Evolutionary conservation across 192 early-diverging fungal genomes (phyloP).

Genomic region (Hyaloraphidium curvatum): DNA sequence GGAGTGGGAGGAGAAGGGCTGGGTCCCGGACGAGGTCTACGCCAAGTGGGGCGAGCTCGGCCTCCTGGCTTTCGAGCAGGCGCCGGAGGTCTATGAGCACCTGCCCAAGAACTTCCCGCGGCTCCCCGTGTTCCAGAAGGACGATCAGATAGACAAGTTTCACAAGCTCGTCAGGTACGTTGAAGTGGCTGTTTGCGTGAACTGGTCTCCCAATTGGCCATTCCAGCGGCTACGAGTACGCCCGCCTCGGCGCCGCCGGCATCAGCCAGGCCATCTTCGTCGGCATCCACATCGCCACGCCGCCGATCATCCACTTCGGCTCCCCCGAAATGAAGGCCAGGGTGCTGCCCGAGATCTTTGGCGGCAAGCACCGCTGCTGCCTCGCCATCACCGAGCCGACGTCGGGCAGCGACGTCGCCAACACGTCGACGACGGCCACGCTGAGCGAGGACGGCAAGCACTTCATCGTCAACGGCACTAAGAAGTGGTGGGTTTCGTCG

Average conservation of each 20-base stretch:
- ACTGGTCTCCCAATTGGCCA: too few relatives aligned
- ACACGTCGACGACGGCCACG: slow-evolving; percentile 41
- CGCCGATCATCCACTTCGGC: slow-evolving; percentile 49
- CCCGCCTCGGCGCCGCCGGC: not conserved
- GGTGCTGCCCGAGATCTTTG: slow-evolving; percentile 38
- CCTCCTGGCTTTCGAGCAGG: slow-evolving; percentile 2
- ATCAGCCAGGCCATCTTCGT: not conserved
- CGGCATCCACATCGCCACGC: slow-evolving; percentile 51
- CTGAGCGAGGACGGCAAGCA: slow-evolving; percentile 39
- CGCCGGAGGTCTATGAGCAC: slow-evolving; percentile 46
- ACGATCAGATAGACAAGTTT: not conserved
- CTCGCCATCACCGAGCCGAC: slow-evolving; percentile 41
- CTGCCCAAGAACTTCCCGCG: not conserved
- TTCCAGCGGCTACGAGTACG: not conserved
- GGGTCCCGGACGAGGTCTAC: slow-evolving; percentile 36
- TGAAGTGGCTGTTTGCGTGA: too few relatives aligned
- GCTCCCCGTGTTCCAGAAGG: not conserved
- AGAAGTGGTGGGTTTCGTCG: not conserved
- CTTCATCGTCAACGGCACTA: not conserved
- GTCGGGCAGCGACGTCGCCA: slow-evolving; percentile 50
- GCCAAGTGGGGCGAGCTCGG: not conserved
- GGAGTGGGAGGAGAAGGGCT: slow-evolving; percentile 53
- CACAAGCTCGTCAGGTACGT: not conserved
- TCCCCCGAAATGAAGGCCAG: slow-evolving; percentile 43
- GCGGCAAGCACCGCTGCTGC: slow-evolving; percentile 55